phyloP scores from a whole-genome alignment of 805 yeast species.

The Yarrowia keelungensis region DNA sequence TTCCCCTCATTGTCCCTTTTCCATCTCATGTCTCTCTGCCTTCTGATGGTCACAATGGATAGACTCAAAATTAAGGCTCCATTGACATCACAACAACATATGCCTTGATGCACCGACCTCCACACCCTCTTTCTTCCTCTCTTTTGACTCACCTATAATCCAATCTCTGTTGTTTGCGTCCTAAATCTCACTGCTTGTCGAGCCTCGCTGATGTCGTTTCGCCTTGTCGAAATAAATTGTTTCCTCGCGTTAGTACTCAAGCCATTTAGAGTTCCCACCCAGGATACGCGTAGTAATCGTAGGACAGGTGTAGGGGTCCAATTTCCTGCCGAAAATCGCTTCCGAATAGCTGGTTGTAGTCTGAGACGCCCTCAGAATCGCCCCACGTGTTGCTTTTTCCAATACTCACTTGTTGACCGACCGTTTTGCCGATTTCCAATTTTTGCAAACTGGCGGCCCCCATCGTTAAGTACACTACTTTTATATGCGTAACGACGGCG shows the following conservation, averaged over 20 bases:
- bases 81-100: constrained; percentile 5
- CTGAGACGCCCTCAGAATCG: neutral
- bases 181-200: constrained; percentile 18
- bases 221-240: constrained; percentile 15
- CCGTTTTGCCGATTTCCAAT: constrained; percentile 30
- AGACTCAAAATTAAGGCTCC: constrained; percentile 35
- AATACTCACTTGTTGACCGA: constrained; percentile 29
- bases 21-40: too few relatives aligned
- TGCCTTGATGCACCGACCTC: neutral
- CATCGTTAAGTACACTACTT: constrained; percentile 39
- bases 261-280: constrained; percentile 24
- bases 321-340: neutral
- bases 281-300: constrained; percentile 26
- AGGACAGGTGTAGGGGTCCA: neutral
- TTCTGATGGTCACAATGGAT: neutral
- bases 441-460: constrained; percentile 38
- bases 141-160: constrained; percentile 29
- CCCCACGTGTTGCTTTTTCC: neutral
- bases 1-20: too few relatives aligned
- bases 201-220: constrained; percentile 11
- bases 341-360: neutral
- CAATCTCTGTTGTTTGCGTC: constrained; percentile 29
- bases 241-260: constrained; percentile 27
- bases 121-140: neutral
- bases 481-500: constrained; percentile 35